Percentiles rank a stretch among this genome's conserved stretches.
These are phyloP conservation scores for Cladobotryum mycophilum DNA, from an alignment of 2,329 filamentous ascomycete species.

Conservation along the genomic window DNA sequence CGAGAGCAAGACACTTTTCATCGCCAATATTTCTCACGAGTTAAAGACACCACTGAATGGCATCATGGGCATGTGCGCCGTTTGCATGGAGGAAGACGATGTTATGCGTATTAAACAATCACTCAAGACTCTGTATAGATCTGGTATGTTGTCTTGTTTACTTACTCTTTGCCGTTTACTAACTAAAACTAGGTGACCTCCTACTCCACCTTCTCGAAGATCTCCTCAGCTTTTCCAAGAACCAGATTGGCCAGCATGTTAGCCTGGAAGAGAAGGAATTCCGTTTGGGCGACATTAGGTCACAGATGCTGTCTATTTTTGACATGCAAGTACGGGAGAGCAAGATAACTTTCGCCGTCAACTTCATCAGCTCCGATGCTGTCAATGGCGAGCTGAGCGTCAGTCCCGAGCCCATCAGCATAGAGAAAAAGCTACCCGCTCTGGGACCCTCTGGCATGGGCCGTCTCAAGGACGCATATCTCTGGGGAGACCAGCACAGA, in stretches of 20 bases:
- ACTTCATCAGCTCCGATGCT: constrained; percentile 47
- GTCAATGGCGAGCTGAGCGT: constrained; percentile 17
- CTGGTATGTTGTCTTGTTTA: constrained; percentile 16
- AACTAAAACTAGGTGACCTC: constrained; percentile 50
- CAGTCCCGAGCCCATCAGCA: constrained; percentile 26
- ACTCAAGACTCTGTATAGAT: constrained; percentile 75
- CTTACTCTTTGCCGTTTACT: neutral
- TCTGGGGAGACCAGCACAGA: constrained; percentile 89
- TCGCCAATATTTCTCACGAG: constrained; percentile 85
- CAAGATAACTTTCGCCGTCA: constrained; percentile 65
- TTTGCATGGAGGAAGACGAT: constrained; percentile 89
- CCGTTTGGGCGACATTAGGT: constrained; percentile 71
- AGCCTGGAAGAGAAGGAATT: constrained; percentile 82
- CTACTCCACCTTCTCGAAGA: constrained; percentile 83
- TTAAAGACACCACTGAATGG: constrained; percentile 93
- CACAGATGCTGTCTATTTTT: constrained; percentile 80
- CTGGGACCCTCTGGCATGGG: constrained; percentile 60
- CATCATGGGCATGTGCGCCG: constrained; percentile 87
- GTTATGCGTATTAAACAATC: constrained; percentile 71
- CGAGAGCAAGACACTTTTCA: constrained; percentile 94
- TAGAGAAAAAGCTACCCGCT: constrained; percentile 43
- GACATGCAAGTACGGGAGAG: constrained; percentile 82
- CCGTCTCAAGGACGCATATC: constrained; percentile 72
- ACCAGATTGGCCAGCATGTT: constrained; percentile 82
- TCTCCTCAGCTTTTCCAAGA: constrained; percentile 87